Conservation (phyloP, 441 rosid species). For the Dalechampia spathulata region DNA sequence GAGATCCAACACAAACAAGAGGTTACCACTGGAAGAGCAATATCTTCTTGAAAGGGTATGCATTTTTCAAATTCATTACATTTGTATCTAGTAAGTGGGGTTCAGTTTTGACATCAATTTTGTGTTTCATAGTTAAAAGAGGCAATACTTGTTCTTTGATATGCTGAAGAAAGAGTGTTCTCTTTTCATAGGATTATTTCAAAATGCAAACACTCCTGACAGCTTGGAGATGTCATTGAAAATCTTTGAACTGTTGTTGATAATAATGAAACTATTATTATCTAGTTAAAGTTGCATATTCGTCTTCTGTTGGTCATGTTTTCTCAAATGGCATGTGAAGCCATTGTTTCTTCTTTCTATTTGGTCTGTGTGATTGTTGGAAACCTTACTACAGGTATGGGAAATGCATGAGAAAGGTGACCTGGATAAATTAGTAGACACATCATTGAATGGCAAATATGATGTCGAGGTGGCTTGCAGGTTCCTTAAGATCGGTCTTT, state of each 20-base stretch:
- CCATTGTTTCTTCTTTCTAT: too few relatives aligned
- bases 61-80: background rate
- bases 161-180: background rate
- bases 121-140: conserved; percentile 1
- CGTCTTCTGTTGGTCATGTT: too few relatives aligned
- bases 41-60: conserved; percentile 63
- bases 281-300: too few relatives aligned
- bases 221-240: too few relatives aligned
- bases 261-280: too few relatives aligned
- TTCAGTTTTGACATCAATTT: background rate
- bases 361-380: too few relatives aligned
- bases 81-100: conserved; percentile 1
- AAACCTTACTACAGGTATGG: conserved; percentile 50
- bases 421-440: conserved; percentile 29
- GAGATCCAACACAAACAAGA: conserved; percentile 46
- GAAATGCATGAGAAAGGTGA: conserved; percentile 24
- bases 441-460: conserved; percentile 23
- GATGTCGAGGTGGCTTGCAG: conserved; percentile 37
- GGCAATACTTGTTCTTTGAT: conserved; percentile 1
- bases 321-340: too few relatives aligned
- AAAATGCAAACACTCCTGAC: too few relatives aligned
- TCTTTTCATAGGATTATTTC: background rate
- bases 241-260: too few relatives aligned
- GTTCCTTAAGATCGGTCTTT: conserved; percentile 49
- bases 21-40: conserved; percentile 35